phyloP scores from a whole-genome alignment of 1,139 yeast species.

The Saccharomyces hybrid region DNA sequence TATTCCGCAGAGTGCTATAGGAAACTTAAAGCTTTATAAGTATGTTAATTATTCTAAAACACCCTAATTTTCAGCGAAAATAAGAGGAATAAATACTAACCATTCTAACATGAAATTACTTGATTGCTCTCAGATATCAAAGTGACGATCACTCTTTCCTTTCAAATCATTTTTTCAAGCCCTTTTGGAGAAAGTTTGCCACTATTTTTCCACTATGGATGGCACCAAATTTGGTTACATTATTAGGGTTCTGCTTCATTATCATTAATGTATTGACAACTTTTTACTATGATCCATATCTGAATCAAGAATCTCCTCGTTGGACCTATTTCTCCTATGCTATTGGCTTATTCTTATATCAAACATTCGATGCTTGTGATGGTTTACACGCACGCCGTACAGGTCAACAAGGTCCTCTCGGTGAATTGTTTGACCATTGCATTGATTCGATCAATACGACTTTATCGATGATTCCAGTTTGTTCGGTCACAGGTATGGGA shows the following conservation, averaged over 20 bases:
- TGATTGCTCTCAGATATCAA: slow-evolving; percentile 36
- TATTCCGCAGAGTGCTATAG: slow-evolving; percentile 53
- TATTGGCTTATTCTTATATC: slow-evolving; percentile 78
- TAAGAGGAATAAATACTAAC: neutral
- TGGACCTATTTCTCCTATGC: slow-evolving; percentile 84
- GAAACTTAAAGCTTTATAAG: slow-evolving; percentile 61
- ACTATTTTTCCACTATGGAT: slow-evolving; percentile 70
- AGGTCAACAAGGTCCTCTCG: slow-evolving; percentile 90
- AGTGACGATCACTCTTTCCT: slow-evolving; percentile 78
- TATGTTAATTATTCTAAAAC: slow-evolving; percentile 33
- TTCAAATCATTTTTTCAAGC: slow-evolving; percentile 67
- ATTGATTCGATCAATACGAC: slow-evolving; percentile 89
- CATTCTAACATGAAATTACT: neutral
- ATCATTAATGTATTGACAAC: slow-evolving; percentile 56
- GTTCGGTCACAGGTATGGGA: slow-evolving; percentile 67
- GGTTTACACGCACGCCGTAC: slow-evolving; percentile 91
- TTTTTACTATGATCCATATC: slow-evolving; percentile 66
- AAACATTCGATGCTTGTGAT: slow-evolving; percentile 94
- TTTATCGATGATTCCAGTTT: slow-evolving; percentile 66
- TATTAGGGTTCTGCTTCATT: slow-evolving; percentile 68
- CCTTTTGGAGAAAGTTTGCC: slow-evolving; percentile 65
- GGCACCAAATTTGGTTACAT: slow-evolving; percentile 86
- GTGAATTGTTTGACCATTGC: slow-evolving; percentile 91
- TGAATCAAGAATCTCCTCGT: slow-evolving; percentile 54
- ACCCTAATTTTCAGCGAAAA: neutral